A percentile compares a stretch with the other conserved stretches of the same genome.
These are phyloP conservation scores for Saccharomycopsis sp. DNA, from an alignment of 805 yeast species.

Conservation along the genomic window DNA sequence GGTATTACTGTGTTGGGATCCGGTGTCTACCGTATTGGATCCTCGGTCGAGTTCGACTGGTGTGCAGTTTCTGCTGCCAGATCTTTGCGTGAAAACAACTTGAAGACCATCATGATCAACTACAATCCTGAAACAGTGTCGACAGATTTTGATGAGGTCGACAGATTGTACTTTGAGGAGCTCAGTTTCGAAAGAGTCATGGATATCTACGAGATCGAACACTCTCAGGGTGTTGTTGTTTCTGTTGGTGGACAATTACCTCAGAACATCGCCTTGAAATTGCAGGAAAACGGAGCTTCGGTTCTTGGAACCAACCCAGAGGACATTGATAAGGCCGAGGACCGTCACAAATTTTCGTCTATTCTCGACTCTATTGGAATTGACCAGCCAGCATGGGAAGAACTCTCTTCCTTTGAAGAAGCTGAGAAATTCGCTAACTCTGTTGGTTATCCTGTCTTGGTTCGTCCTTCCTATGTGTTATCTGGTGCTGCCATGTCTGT, in stretches of 20 bases:
- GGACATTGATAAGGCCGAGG: slow-evolving; percentile 96
- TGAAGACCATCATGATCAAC: slow-evolving; percentile 91
- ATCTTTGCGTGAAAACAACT: slow-evolving; percentile 80
- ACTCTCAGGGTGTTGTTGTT: slow-evolving; percentile 85
- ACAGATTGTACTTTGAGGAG: slow-evolving; percentile 93
- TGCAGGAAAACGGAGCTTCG: slow-evolving; percentile 77
- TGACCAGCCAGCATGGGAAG: slow-evolving; percentile 98
- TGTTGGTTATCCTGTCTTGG: slow-evolving; percentile 92
- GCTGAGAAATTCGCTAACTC: slow-evolving; percentile 79
- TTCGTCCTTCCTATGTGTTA: slow-evolving; percentile 94
- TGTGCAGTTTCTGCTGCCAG: slow-evolving; percentile 97
- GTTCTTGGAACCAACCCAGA: slow-evolving; percentile 92
- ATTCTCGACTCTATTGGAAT: slow-evolving; percentile 88
- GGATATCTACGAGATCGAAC: slow-evolving; percentile 94
- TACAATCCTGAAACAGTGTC: slow-evolving; percentile 98
- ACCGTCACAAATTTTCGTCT: slow-evolving; percentile 94
- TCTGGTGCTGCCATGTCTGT: slow-evolving; percentile 99
- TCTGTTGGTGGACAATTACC: slow-evolving; percentile 98
- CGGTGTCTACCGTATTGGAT: slow-evolving; percentile 98
- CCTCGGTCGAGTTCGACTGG: slow-evolving; percentile 99
- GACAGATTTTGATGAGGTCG: slow-evolving; percentile 97
- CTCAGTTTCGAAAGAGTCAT: slow-evolving; percentile 90
- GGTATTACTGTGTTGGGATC: slow-evolving; percentile 96
- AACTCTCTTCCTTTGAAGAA: slow-evolving; percentile 76
- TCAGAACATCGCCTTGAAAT: slow-evolving; percentile 85